Evolutionary conservation across 345 rosid genomes (phyloP).

Genomic region (Eucalyptus brandiana): DNA sequence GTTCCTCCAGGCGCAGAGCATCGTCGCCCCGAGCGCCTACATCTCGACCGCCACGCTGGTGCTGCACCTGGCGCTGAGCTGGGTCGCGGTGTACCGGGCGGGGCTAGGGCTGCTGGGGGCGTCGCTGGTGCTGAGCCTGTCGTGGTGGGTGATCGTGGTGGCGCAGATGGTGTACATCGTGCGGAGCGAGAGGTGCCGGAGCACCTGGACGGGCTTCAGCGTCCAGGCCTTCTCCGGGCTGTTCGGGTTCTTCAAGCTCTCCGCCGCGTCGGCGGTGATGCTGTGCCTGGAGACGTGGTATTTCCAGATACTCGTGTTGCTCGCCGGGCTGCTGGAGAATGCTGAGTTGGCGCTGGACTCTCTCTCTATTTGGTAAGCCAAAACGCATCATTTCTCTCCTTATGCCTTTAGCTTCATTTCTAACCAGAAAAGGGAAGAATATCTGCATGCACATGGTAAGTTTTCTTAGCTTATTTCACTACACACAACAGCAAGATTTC

Average conservation of each 20-base stretch:
- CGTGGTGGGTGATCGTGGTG: constrained; percentile 49
- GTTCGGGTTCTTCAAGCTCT: constrained; percentile 30
- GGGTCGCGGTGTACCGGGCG: constrained; percentile 22
- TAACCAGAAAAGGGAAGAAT: not conserved
- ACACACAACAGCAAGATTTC: not conserved
- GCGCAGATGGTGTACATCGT: constrained; percentile 41
- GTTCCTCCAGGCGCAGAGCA: constrained; percentile 48
- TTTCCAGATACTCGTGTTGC: constrained; percentile 39
- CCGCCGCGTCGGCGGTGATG: constrained; percentile 60
- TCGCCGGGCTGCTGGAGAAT: constrained; percentile 44
- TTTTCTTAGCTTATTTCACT: not conserved
- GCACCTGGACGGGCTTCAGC: constrained; percentile 37
- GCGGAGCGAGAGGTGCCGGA: constrained; percentile 21
- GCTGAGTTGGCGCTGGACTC: constrained; percentile 51
- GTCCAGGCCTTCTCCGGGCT: constrained; percentile 33
- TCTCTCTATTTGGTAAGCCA: constrained; percentile 23
- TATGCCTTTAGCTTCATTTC: not conserved
- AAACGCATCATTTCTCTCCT: not conserved
- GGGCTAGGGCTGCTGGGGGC: constrained; percentile 42
- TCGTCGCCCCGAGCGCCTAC: constrained; percentile 48
- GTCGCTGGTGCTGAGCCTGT: constrained; percentile 34
- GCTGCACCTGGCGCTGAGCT: constrained; percentile 23
- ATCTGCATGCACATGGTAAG: not conserved
- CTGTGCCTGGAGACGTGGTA: constrained; percentile 56
- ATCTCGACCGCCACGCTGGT: constrained; percentile 25